These are phyloP conservation scores for Cercophora sp. DNA, from an alignment of 495 filamentous ascomycete species.

Conservation along the genomic window DNA sequence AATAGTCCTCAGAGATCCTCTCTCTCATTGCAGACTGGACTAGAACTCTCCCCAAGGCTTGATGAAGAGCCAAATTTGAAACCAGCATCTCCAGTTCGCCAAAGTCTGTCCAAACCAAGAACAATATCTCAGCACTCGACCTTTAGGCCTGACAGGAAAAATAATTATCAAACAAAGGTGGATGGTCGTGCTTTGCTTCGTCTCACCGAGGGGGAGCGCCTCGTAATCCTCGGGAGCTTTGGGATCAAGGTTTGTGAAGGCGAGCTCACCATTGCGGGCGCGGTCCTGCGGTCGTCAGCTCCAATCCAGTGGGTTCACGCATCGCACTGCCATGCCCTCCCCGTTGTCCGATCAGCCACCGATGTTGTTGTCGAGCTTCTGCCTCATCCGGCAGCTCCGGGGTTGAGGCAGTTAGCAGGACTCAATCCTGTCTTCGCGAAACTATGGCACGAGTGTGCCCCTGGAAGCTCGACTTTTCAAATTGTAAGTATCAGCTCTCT, in stretches of 20 bases:
- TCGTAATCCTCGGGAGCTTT: constrained; percentile 70
- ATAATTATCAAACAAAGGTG: constrained; percentile 35
- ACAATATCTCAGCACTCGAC: constrained; percentile 32
- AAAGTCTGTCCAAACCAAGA: constrained; percentile 19
- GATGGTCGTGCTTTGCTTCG: constrained; percentile 34
- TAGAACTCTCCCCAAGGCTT: too few species aligned
- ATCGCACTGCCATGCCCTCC: constrained; percentile 72
- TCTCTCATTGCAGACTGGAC: too few species aligned
- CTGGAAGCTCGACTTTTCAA: constrained; percentile 30
- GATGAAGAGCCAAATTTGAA: too few species aligned
- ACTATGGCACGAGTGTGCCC: constrained; percentile 60
- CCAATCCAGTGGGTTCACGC: constrained; percentile 61
- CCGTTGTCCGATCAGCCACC: constrained; percentile 59
- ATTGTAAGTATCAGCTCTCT: constrained; percentile 27
- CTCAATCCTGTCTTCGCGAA: constrained; percentile 67
- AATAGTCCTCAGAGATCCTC: too few species aligned
- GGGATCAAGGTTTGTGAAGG: constrained; percentile 59
- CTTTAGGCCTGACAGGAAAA: constrained; percentile 40
- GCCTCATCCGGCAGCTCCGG: constrained; percentile 47
- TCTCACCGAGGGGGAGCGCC: constrained; percentile 50
- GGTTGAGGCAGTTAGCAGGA: constrained; percentile 53
- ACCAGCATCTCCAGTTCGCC: too few species aligned
- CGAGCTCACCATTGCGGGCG: constrained; percentile 63
- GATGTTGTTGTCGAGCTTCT: constrained; percentile 48
- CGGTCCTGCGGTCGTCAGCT: constrained; percentile 53